These are phyloP conservation scores for Parietichytrium sp. DNA, from an alignment of 108 stramenopile genomes.

Conservation along the genomic window DNA sequence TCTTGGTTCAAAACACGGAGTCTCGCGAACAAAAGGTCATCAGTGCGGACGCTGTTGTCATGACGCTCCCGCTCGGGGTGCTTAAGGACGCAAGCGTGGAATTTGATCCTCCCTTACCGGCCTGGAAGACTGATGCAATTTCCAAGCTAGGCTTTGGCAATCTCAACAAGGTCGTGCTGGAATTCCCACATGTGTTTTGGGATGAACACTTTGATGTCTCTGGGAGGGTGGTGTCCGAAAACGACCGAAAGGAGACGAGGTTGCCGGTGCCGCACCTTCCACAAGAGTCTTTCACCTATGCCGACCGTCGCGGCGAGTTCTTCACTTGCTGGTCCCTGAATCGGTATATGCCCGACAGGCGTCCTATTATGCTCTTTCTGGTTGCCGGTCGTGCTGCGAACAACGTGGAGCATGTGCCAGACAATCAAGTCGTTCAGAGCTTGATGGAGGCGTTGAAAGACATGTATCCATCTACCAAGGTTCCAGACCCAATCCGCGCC, in stretches of 20 bases:
- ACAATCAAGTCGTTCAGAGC: background rate
- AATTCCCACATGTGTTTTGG: constrained; percentile 26
- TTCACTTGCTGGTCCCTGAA: constrained; percentile 33
- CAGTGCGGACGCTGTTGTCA: background rate
- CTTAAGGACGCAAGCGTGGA: background rate
- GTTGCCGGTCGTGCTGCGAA: constrained; percentile 1
- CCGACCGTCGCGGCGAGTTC: constrained; percentile 16
- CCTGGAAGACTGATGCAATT: background rate
- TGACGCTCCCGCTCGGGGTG: constrained; percentile 18
- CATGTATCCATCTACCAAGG: background rate
- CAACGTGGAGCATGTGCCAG: background rate
- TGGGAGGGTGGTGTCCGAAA: background rate
- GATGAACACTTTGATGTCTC: constrained; percentile 5
- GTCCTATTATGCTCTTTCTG: constrained; percentile 16
- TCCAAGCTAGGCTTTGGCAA: background rate
- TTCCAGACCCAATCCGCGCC: constrained; percentile 13
- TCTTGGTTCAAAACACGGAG: too few relatives aligned
- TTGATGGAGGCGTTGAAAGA: background rate
- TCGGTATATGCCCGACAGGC: background rate
- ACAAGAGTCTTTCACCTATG: background rate
- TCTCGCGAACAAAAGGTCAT: too few relatives aligned
- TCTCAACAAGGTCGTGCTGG: constrained; percentile 29
- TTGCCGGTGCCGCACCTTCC: background rate
- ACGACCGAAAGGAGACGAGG: background rate
- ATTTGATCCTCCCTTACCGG: background rate